phyloP scores from a whole-genome alignment of 2,329 filamentous ascomycete species.

The Stylonectria norvegica region DNA sequence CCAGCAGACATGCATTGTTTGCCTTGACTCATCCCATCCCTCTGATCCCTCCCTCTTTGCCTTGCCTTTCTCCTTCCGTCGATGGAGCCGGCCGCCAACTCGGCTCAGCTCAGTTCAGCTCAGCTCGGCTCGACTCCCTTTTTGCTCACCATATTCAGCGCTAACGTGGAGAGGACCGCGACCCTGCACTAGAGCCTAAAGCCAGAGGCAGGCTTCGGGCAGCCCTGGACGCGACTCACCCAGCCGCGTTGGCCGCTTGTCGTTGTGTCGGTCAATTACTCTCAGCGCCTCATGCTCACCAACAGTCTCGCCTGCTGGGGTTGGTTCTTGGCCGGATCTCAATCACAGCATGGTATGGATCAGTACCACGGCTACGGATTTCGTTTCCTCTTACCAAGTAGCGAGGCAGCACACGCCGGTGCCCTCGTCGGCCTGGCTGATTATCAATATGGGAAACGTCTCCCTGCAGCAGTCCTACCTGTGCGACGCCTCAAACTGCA shows the following conservation, averaged over 20 bases:
- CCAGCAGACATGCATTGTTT: too few species aligned
- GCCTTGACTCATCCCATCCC: too few species aligned
- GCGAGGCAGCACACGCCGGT: background rate
- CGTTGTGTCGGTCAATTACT: background rate
- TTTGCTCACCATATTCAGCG: too few species aligned
- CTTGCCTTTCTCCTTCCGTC: too few species aligned
- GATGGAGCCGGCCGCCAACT: constrained; percentile 1
- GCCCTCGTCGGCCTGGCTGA: constrained; percentile 8
- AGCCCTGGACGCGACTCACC: constrained; percentile 10
- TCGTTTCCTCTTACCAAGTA: too few species aligned
- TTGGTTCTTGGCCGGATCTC: constrained; percentile 8
- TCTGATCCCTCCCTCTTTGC: too few species aligned
- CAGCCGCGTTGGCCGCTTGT: constrained; percentile 3
- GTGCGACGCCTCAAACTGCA: constrained; percentile 16
- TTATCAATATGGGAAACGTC: constrained; percentile 14
- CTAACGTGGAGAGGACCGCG: constrained; percentile 5
- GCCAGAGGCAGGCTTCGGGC: constrained; percentile 7
- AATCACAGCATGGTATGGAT: constrained; percentile 6
- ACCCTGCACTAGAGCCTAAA: constrained; percentile 10
- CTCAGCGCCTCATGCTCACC: constrained; percentile 3
- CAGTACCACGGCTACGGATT: too few species aligned
- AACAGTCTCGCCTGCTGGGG: constrained; percentile 5
- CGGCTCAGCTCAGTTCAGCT: constrained; percentile 7
- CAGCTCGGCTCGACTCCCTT: constrained; percentile 8
- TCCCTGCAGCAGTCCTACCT: constrained; percentile 14